phyloP scores from a whole-genome alignment of 1,284 basidiomycete species.

The Rhodotorula sp. region DNA sequence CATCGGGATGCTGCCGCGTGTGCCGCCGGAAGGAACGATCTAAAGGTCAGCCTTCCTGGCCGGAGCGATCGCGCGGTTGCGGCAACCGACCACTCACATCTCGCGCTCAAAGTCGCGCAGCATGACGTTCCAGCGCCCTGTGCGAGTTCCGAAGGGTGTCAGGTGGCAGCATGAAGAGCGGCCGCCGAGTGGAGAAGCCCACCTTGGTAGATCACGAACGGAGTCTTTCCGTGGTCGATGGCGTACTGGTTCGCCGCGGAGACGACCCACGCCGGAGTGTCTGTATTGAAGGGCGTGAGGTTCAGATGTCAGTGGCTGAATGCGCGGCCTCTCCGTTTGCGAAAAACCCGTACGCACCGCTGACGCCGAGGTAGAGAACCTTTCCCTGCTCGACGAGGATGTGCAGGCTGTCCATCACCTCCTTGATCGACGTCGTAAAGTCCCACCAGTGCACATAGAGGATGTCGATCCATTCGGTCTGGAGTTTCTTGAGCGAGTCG shows the following conservation, averaged over 20 bases:
- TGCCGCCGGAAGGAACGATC: constrained; percentile 40
- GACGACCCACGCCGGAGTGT: constrained; percentile 62
- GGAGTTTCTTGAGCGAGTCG: constrained; percentile 59
- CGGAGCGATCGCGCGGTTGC: background rate
- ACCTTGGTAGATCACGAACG: constrained; percentile 62
- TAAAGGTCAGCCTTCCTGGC: background rate
- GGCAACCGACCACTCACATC: constrained; percentile 46
- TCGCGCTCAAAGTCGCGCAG: constrained; percentile 60
- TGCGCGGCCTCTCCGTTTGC: background rate
- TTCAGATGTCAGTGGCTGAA: background rate
- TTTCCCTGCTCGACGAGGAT: constrained; percentile 55
- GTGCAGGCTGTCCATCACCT: constrained; percentile 60
- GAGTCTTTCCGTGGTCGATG: constrained; percentile 55
- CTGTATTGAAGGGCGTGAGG: constrained; percentile 36
- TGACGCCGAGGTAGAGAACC: constrained; percentile 55
- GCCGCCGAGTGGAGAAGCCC: background rate
- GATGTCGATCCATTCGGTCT: constrained; percentile 57
- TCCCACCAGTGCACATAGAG: constrained; percentile 57
- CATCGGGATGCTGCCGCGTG: constrained; percentile 56
- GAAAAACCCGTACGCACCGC: background rate
- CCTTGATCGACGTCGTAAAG: constrained; percentile 58
- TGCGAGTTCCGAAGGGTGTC: background rate
- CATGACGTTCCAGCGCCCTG: constrained; percentile 53
- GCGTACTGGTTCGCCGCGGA: constrained; percentile 58
- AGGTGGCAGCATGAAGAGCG: too few species aligned